Conservation (phyloP, 1,284 basidiomycete genomes). For the Ustilago cynodontis region DNA sequence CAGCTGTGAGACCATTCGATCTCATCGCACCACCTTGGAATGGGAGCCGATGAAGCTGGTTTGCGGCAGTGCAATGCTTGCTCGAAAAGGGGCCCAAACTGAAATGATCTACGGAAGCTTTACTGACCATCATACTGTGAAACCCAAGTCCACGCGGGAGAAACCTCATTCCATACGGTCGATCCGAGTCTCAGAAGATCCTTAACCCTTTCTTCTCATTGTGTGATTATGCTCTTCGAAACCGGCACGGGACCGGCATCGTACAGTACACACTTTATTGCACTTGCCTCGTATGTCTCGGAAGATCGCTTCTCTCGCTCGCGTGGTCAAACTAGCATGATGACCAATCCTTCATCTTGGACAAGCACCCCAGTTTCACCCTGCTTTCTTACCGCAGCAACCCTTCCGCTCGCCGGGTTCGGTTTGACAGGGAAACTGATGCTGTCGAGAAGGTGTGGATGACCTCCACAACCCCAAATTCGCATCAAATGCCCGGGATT, state of each 20-base stretch:
- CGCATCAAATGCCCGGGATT: background rate
- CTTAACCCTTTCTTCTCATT: background rate
- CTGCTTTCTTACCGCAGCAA: background rate
- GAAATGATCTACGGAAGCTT: background rate
- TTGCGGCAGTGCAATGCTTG: background rate
- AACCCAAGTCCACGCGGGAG: background rate
- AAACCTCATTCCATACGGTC: background rate
- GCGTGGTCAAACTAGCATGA: background rate
- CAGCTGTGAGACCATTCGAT: background rate
- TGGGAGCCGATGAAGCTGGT: background rate
- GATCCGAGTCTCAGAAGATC: conserved; percentile 3
- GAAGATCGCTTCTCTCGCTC: background rate
- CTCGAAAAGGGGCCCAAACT: background rate
- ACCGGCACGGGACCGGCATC: background rate
- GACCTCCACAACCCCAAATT: conserved; percentile 3
- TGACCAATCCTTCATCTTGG: background rate
- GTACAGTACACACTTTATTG: no score
- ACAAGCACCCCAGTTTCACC: background rate
- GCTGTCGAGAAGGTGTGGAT: no score
- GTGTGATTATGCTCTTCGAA: background rate
- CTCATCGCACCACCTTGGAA: background rate
- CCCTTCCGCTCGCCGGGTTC: no score
- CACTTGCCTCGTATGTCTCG: background rate
- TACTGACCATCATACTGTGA: background rate
- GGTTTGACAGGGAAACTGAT: no score